Evolutionary conservation across 345 rosid genomes (phyloP), one percentile per base, ranked within the genome.

Genomic region (Kernera saxatilis): DNA sequence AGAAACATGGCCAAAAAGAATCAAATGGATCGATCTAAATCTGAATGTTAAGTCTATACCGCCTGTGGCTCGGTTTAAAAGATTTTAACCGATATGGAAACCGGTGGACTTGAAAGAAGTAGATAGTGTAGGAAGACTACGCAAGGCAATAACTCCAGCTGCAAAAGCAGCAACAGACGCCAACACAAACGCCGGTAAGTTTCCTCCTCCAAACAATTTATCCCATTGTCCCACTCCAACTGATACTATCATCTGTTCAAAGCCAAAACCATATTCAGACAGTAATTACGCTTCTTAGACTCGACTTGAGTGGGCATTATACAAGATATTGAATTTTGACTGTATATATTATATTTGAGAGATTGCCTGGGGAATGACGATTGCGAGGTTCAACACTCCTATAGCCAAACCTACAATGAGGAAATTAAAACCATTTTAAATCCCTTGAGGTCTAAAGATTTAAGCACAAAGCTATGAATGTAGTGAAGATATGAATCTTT

Each of bases 171-270:
- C 77, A 5, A 82, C 41, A 37, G 97, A 82, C 36, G 98, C 96
- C 78, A 94, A 59, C 55, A 86, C 82, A 64, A 89, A 94, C 12
- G 98, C 99, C 13, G 99, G 99, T 73, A 88, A 75, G 71, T 94
- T 94, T 37, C 99, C 99, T 69, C 98, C 99, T 49, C 99, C 99
- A 66, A 91, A 94, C 45, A 89, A 78, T 8, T 90, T 96, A 80
- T 94, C 98, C 98, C 97, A 91, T 30, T 93, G 99, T 72, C 98
- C 99, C n/a, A 91, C 95, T 23, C 96, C 98, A 23, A 94, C 77
- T 10, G 99, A 89, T 58, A 89, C 81, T 57, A 89, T 72, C 97
- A 91, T 91, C 98, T 89, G 82, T 69, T 62, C 1, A 2, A 0
- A 50, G 22, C 36, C 43, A 39, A 15, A 65, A 64, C 35, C 67